Percentiles rank a stretch among this genome's conserved stretches.
These are phyloP conservation scores for Hebeloma cylindrosporum DNA, from an alignment of 768 basidiomycete species.

Conservation along the genomic window DNA sequence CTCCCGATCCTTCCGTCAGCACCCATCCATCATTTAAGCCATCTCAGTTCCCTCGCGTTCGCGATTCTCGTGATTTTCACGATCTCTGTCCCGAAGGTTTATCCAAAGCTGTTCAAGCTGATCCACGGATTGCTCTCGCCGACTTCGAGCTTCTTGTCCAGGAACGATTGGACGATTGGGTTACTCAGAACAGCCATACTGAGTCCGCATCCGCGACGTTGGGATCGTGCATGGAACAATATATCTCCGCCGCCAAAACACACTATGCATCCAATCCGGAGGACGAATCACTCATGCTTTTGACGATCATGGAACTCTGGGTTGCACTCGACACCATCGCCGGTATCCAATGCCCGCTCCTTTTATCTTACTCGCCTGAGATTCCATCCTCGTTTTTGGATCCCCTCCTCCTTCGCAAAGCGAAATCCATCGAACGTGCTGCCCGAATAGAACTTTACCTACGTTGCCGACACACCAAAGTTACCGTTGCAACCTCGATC, in stretches of 20 bases:
- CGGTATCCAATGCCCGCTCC: conserved; percentile 34
- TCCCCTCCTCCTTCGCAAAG: conserved; percentile 38
- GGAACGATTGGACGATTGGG: conserved; percentile 33
- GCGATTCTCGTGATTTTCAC: conserved; percentile 5
- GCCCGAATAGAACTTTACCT: conserved; percentile 31
- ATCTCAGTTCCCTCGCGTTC: conserved; percentile 18
- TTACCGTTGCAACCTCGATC: conserved; percentile 27
- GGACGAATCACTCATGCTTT: conserved; percentile 40
- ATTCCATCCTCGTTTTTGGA: conserved; percentile 39
- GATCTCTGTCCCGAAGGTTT: conserved; percentile 5
- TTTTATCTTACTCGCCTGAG: conserved; percentile 47
- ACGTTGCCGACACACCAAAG: conserved; percentile 21
- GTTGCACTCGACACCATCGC: conserved; percentile 42
- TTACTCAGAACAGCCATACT: conserved; percentile 14
- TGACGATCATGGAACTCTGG: conserved; percentile 50
- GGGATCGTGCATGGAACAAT: conserved; percentile 23
- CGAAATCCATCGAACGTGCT: conserved; percentile 29
- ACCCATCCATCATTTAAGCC: conserved; percentile 18
- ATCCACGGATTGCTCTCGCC: conserved; percentile 21
- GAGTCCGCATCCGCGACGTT: conserved; percentile 22
- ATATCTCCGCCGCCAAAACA: conserved; percentile 18
- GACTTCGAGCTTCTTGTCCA: conserved; percentile 39
- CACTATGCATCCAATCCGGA: conserved; percentile 38
- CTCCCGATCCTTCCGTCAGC: neutral
- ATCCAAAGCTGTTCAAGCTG: conserved; percentile 1